Conservation (phyloP, 2,329 filamentous ascomycete genomes). For the Phialocephala sp. region DNA sequence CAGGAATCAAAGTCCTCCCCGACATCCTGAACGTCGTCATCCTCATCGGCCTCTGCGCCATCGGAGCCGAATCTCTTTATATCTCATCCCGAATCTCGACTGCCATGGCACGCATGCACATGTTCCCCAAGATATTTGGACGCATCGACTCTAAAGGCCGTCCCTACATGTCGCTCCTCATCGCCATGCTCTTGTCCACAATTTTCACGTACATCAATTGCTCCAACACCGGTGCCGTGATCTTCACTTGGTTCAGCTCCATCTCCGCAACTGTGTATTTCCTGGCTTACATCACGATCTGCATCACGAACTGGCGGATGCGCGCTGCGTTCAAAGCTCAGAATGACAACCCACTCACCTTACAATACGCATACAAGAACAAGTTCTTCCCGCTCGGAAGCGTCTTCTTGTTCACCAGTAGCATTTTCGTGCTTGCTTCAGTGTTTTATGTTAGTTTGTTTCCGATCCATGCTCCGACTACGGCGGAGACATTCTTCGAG, state of each 20-base stretch:
- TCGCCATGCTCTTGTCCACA: not conserved
- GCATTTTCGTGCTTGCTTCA: slow-evolving; percentile 9
- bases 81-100: slow-evolving; percentile 12
- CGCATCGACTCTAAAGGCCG: slow-evolving; percentile 8
- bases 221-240: slow-evolving; percentile 8
- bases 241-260: slow-evolving; percentile 7
- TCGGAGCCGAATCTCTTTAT: slow-evolving; percentile 10
- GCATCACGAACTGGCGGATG: slow-evolving; percentile 11
- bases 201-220: slow-evolving; percentile 12
- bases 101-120: slow-evolving; percentile 9
- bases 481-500: slow-evolving; percentile 6
- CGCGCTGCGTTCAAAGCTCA: slow-evolving; percentile 13
- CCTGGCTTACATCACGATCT: slow-evolving; percentile 8
- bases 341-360: slow-evolving; percentile 10
- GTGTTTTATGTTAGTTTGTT: slow-evolving; percentile 4
- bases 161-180: slow-evolving; percentile 9
- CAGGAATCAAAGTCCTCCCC: slow-evolving; percentile 14
- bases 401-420: not conserved
- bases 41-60: slow-evolving; percentile 9
- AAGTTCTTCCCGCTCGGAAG: slow-evolving; percentile 8
- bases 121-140: slow-evolving; percentile 10
- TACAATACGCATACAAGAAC: slow-evolving; percentile 13
- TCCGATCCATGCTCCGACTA: slow-evolving; percentile 1
- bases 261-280: slow-evolving; percentile 9
- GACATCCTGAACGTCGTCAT: slow-evolving; percentile 11